These are phyloP conservation scores for grape (Vitis vinifera) DNA, from an alignment of 164 flowering plant species.

Conservation along the genomic window DNA sequence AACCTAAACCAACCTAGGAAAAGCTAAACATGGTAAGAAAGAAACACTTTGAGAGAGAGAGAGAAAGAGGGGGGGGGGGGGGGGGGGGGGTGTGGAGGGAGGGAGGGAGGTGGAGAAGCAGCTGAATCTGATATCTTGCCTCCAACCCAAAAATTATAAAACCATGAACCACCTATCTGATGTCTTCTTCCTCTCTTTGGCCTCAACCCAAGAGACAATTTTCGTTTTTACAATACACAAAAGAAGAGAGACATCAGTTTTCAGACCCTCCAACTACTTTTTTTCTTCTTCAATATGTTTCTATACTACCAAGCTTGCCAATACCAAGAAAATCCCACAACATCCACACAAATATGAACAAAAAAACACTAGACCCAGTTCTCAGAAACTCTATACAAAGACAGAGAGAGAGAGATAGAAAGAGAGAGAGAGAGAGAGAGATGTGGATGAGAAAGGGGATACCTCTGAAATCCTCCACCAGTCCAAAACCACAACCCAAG, in stretches of 20 bases:
- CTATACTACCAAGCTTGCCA: constrained; percentile 19
- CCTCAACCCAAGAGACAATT: constrained; percentile 43
- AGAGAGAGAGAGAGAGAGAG: constrained; percentile 12
- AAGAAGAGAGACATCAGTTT: not conserved
- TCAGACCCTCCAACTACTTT: constrained; percentile 15
- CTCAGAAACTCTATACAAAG: not conserved
- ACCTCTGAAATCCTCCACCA: constrained; percentile 23
- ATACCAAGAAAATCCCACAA: constrained; percentile 41
- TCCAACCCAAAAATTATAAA: constrained; percentile 1
- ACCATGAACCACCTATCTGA: not conserved
- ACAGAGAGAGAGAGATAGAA: not conserved
- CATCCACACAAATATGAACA: constrained; percentile 36
- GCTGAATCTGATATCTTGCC: constrained; percentile 1
- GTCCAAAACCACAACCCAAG: constrained; percentile 20
- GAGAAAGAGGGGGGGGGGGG: no score
- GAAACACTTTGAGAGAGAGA: no score
- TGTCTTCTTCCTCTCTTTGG: constrained; percentile 34
- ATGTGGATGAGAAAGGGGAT: constrained; percentile 35
- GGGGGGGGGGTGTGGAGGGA: no score
- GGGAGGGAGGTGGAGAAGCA: no score
- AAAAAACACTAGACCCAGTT: constrained; percentile 15
- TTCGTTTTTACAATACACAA: constrained; percentile 10
- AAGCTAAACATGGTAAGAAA: constrained; percentile 3
- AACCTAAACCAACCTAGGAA: constrained; percentile 8
- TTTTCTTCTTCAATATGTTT: constrained; percentile 21